Evolutionary conservation across 2,329 filamentous ascomycete genomes (phyloP), one percentile per base, ranked within the genome.

Genomic region (Aspergillus hiratsukae): DNA sequence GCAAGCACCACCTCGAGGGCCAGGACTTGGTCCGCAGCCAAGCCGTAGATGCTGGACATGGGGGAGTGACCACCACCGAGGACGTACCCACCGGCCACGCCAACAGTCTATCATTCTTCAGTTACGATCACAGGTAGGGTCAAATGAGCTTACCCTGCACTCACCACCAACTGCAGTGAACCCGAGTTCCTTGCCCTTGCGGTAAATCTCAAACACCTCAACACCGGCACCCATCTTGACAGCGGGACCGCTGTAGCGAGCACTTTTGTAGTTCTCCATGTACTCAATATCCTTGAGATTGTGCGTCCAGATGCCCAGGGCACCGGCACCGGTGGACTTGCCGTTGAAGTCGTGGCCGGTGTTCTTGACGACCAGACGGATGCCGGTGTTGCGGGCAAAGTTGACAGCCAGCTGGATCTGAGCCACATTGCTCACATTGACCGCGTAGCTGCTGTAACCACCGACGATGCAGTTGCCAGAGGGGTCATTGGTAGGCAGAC

Each of bases 41-140:
- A 73, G 14, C 86, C 86, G 52, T 80, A 82, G 25, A 68, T 70
- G 1, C 79, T 80, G 45, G 74, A 78, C 4, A 87, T 72, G 1
- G 79, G 73, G 0, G 78, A 80, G 64, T 86, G 83, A 0, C 86
- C 85, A 14, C 83, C 85, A 4, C 83, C 84, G 61, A 84, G 82
- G 3, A 78, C 78, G 61, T 81, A 87, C 0, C 84, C 85, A 29
- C 85, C 85, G 0, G 81, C 79, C 10, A 84, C 64, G 8, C 83
- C 83, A 5, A 87, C 83, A 0, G 80, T 81, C 17, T 31, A 31
- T 31, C 11, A 1, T 31, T 5, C 29, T 6, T 31, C 29, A 31
- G 4, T 11, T 11, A 31, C 29, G 11, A 11, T 31, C 11, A 31
- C 29, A 31, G 11, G 11, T 11, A 14, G 11, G 11, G 10, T 76